A percentile compares a stretch with the other conserved stretches of the same genome.
These are phyloP conservation scores for Diversispora epigaea DNA, from an alignment of 192 early-diverging fungal genomes.

Conservation along the genomic window DNA sequence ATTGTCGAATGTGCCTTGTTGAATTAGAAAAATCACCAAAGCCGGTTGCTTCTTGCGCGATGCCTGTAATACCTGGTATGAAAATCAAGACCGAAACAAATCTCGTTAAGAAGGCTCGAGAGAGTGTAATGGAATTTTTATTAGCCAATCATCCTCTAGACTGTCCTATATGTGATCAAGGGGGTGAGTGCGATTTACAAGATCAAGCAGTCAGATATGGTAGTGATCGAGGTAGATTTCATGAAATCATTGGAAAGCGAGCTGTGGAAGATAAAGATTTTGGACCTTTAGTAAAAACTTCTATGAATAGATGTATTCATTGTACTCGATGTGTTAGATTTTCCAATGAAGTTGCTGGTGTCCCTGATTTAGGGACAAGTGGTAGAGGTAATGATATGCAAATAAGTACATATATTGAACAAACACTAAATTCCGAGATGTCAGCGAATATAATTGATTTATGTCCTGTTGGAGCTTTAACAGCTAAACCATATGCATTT, in stretches of 20 bases:
- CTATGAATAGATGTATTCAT: conserved; percentile 99
- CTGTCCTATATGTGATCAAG: conserved; percentile 98
- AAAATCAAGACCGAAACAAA: conserved; percentile 92
- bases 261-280: conserved; percentile 97
- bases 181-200: conserved; percentile 98
- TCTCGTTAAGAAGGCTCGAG: conserved; percentile 94
- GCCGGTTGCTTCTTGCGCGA: conserved; percentile 94
- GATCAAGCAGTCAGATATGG: conserved; percentile 98
- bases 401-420: conserved; percentile 94
- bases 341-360: conserved; percentile 96
- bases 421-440: conserved; percentile 88
- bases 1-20: conserved; percentile 99
- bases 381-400: conserved; percentile 98
- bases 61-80: conserved; percentile 98
- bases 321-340: conserved; percentile 99
- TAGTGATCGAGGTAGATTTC: conserved; percentile 86
- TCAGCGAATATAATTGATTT: conserved; percentile 97
- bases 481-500: conserved; percentile 95
- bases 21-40: conserved; percentile 97
- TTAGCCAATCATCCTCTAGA: conserved; percentile 97
- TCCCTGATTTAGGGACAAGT: conserved; percentile 89
- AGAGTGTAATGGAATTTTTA: conserved; percentile 91
- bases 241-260: conserved; percentile 84
- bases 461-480: conserved; percentile 97
- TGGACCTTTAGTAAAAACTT: conserved; percentile 93